These are phyloP conservation scores for Penicillium frequentans DNA, from an alignment of 2,329 filamentous ascomycete species.

Conservation along the genomic window DNA sequence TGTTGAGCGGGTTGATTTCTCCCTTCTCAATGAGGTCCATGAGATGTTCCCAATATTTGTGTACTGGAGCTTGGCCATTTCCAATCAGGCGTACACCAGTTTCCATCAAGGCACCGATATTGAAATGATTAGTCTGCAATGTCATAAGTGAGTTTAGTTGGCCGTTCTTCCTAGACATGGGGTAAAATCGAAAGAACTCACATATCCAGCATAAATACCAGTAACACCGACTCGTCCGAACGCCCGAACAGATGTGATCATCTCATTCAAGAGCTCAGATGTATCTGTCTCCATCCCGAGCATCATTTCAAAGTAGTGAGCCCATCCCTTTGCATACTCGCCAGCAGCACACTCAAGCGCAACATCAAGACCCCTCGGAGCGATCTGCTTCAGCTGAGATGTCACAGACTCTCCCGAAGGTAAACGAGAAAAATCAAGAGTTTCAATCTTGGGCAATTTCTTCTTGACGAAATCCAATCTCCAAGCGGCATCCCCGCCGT, in stretches of 20 bases:
- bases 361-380: constrained; percentile 71
- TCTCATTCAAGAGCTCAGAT: constrained; percentile 60
- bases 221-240: constrained; percentile 73
- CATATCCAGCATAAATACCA: constrained; percentile 59
- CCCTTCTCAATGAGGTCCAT: constrained; percentile 65
- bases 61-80: constrained; percentile 69
- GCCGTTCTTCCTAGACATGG: not conserved
- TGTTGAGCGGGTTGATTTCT: constrained; percentile 71
- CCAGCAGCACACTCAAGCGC: constrained; percentile 68
- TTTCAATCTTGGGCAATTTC: constrained; percentile 65
- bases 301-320: constrained; percentile 59
- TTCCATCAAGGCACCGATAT: constrained; percentile 80
- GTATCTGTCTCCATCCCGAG: constrained; percentile 80
- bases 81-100: constrained; percentile 74
- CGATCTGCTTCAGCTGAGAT: constrained; percentile 70
- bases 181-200: not conserved
- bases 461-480: constrained; percentile 68
- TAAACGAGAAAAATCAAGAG: constrained; percentile 68
- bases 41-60: constrained; percentile 78
- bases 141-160: not conserved
- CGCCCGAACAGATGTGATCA: constrained; percentile 54
- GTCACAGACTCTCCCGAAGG: constrained; percentile 66
- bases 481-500: constrained; percentile 62
- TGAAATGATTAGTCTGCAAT: constrained; percentile 65
- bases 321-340: constrained; percentile 63